Conservation (phyloP, 306 rosid genomes). For the Malus sieversii region DNA sequence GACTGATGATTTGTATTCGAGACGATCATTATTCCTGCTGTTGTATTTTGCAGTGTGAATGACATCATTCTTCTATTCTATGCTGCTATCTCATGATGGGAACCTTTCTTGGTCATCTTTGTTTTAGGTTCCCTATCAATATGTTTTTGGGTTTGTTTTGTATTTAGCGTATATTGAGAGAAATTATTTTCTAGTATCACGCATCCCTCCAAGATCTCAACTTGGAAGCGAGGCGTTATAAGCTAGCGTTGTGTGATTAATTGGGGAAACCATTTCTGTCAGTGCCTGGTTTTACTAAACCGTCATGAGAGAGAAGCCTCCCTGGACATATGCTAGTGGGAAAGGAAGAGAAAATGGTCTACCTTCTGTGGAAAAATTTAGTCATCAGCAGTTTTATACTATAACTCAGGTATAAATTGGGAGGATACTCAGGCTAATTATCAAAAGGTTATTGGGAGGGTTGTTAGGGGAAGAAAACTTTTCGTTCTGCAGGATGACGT, state of each 20-base stretch:
- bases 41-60: neutral
- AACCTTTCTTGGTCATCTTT: neutral
- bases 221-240: neutral
- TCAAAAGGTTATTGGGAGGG: too few species aligned
- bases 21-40: neutral
- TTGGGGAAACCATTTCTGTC: neutral
- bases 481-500: too few species aligned
- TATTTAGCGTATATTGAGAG: neutral
- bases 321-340: neutral
- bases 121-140: neutral
- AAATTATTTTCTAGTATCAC: neutral
- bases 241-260: neutral
- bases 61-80: neutral
- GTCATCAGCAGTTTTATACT: neutral
- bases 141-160: neutral
- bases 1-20: neutral
- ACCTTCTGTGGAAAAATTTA: neutral
- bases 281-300: neutral
- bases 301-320: neutral
- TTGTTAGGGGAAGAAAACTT: too few species aligned
- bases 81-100: neutral
- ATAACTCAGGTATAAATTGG: too few species aligned
- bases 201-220: neutral
- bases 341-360: neutral
- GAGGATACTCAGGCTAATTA: too few species aligned